Conservation (phyloP, 1,139 yeast genomes). For the Martiniozyma asiatica region DNA sequence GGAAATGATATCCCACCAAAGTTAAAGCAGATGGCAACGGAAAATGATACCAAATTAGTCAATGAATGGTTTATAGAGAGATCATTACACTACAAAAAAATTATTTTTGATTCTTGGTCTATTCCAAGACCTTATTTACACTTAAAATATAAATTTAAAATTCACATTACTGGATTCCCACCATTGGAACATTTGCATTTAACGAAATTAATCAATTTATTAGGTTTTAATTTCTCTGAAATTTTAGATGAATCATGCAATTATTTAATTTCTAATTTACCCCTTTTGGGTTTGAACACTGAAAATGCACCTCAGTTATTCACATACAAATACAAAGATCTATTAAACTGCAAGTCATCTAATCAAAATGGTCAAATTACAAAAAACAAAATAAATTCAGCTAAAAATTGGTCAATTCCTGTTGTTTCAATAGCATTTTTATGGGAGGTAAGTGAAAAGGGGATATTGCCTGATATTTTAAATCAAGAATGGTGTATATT, state of each 20-base stretch:
- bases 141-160: constrained; percentile 27
- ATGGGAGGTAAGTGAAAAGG: constrained; percentile 29
- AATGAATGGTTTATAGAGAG: constrained; percentile 89
- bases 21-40: constrained; percentile 5
- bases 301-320: constrained; percentile 31
- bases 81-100: constrained; percentile 46
- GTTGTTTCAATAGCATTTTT: constrained; percentile 41
- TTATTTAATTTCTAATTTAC: constrained; percentile 48
- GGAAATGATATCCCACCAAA: constrained; percentile 10
- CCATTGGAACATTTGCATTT: constrained; percentile 76
- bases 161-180: constrained; percentile 69
- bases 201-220: constrained; percentile 43
- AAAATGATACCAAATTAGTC: constrained; percentile 23
- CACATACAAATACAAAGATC: constrained; percentile 25
- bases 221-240: constrained; percentile 40
- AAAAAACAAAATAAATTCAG: constrained; percentile 42
- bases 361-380: constrained; percentile 24
- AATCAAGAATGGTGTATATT: constrained; percentile 42
- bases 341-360: constrained; percentile 9
- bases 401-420: constrained; percentile 45
- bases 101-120: constrained; percentile 63
- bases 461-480: constrained; percentile 19
- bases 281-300: constrained; percentile 33
- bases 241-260: constrained; percentile 48
- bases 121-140: constrained; percentile 35